These are phyloP conservation scores for Celoporthe dispersa DNA, from an alignment of 2,329 filamentous ascomycete genomes.

Conservation along the genomic window DNA sequence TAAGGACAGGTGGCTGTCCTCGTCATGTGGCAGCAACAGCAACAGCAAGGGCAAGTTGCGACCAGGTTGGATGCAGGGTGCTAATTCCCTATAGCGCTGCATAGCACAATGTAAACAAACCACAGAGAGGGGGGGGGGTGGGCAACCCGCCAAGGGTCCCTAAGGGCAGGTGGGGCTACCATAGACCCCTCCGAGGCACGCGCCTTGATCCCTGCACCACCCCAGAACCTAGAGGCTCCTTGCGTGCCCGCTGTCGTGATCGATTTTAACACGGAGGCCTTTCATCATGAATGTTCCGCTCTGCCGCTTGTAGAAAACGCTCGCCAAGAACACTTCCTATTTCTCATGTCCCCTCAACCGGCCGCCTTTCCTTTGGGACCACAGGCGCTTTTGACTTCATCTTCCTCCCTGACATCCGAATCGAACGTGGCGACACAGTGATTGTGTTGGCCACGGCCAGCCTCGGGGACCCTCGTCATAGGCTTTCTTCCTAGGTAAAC, in stretches of 20 bases:
- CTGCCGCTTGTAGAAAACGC: constrained; percentile 41
- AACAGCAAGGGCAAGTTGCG: not conserved
- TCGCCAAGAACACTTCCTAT: constrained; percentile 36
- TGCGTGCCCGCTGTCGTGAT: constrained; percentile 33
- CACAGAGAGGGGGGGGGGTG: no score
- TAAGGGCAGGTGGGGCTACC: not conserved
- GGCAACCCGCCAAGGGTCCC: not conserved
- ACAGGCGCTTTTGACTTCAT: constrained; percentile 43
- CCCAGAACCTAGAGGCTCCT: not conserved
- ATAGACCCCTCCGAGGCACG: not conserved
- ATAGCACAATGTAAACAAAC: not conserved
- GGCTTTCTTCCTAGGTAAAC: constrained; percentile 2
- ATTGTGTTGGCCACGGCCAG: constrained; percentile 65
- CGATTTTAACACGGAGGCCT: constrained; percentile 38
- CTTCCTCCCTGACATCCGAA: constrained; percentile 51
- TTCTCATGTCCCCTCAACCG: no score
- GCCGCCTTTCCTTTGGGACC: no score
- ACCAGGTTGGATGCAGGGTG: not conserved
- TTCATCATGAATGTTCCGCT: constrained; percentile 35
- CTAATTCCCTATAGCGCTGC: no score
- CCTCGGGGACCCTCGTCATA: constrained; percentile 52
- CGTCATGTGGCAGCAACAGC: not conserved
- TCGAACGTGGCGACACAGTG: constrained; percentile 35
- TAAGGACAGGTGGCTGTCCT: not conserved
- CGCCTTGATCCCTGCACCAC: not conserved